Percentiles rank a stretch among this genome's conserved stretches.
Evolutionary conservation across 2,329 filamentous ascomycete species (phyloP).

Genomic region (Calonectria fujianensis): DNA sequence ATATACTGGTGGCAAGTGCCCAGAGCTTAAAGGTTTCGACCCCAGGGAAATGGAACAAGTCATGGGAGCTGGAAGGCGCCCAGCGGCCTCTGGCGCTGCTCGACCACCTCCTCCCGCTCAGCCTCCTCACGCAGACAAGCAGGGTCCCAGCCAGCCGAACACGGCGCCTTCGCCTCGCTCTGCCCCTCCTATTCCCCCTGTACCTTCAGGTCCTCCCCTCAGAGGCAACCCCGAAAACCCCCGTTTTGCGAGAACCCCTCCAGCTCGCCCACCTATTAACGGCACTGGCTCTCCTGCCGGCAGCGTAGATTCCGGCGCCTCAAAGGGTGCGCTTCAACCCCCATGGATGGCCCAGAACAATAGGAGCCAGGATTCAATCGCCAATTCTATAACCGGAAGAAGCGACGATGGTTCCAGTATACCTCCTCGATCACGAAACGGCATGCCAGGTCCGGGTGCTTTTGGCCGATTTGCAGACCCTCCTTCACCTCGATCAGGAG

Average conservation of each 20-base stretch:
- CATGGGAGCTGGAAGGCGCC: conserved; percentile 73
- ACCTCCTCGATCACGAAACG: conserved; percentile 73
- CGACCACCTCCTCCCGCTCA: conserved; percentile 49
- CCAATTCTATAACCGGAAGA: conserved; percentile 65
- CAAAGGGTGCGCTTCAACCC: conserved; percentile 63
- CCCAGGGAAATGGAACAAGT: conserved; percentile 85
- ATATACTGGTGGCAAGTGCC: conserved; percentile 91
- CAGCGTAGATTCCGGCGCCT: conserved; percentile 70
- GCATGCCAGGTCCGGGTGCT: conserved; percentile 63
- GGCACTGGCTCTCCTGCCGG: conserved; percentile 69
- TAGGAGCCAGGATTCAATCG: conserved; percentile 75
- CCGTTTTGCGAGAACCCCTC: conserved; percentile 56
- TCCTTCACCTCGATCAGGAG: conserved; percentile 52
- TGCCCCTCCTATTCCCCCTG: conserved; percentile 43
- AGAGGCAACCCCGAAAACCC: conserved; percentile 51
- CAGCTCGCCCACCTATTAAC: conserved; percentile 61
- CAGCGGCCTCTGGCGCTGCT: conserved; percentile 50
- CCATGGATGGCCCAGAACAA: conserved; percentile 71
- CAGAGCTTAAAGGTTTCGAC: conserved; percentile 89
- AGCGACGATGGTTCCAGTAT: conserved; percentile 71
- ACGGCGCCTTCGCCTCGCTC: conserved; percentile 47
- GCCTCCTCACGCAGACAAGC: conserved; percentile 52
- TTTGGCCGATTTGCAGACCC: conserved; percentile 63
- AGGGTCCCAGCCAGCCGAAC: conserved; percentile 42
- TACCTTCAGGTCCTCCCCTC: conserved; percentile 42